Evolutionary conservation across 192 early-diverging fungal species (phyloP), one percentile per base, ranked within the genome.

Genomic region (Chytriomyces sp.): DNA sequence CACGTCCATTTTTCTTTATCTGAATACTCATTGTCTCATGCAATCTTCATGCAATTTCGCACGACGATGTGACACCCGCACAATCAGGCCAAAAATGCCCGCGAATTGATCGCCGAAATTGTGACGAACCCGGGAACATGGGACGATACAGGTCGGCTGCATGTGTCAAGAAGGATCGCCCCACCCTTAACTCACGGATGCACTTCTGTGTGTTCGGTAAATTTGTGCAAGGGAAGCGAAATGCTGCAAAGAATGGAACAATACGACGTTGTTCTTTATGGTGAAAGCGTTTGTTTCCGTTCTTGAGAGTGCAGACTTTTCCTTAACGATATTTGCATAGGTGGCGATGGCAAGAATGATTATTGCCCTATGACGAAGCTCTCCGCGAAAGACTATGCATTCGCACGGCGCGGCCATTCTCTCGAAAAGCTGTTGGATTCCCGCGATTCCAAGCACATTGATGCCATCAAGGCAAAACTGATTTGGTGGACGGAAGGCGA

Each of bases 331-430:
- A n/a, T n/a, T n/a, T n/a, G n/a, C n/a, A n/a, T n/a, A n/a, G n/a
- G n/a, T 14, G 80, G 80, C 3, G 80, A 81, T 53, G 80, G 80
- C 7, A 40, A 55, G 52, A 81, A 81, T 56, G 80, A 81, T 52
- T 78, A 73, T 65, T 81, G 80, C 52, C 80, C 80, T 28, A 70
- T 66, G 52, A 77, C 74, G 17, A 78, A 70, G 55, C 64, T 81
- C 37, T 7, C 38, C 22, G 30, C 5, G 57, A 37, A n/a, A 14
- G 74, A 75, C 40, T 22, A 57, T 39, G 74, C 62, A 26, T 52
- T 75, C 14, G 64, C 65, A 8, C 44, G 74, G 39, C 28, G 34
- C 19, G 64, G 64, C 14, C 66, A 69, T 52, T 75, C 74, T 6
- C 49, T 75, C 28, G 74, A 72, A 52, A 67, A 65, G 25, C 40